phyloP scores from a whole-genome alignment of 1,284 basidiomycete genomes.

The Puccinia coronata region DNA sequence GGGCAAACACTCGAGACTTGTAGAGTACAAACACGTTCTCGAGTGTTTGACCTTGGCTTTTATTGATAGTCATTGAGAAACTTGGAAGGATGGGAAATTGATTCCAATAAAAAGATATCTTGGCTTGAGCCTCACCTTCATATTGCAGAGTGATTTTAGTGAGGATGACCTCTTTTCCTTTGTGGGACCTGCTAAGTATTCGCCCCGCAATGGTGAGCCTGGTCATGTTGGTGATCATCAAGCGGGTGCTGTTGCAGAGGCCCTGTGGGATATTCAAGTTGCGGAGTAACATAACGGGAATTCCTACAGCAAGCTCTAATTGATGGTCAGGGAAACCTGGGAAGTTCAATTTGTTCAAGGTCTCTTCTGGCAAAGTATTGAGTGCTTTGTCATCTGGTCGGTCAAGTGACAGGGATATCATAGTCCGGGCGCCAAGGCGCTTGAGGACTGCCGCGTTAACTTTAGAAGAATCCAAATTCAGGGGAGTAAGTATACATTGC shows the following conservation, averaged over 20 bases:
- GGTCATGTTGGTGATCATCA: background rate
- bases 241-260: conserved; percentile 20
- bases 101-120: conserved; percentile 55
- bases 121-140: conserved; percentile 38
- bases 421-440: background rate
- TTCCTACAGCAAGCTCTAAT: background rate
- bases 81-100: conserved; percentile 62
- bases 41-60: conserved; percentile 12
- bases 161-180: background rate
- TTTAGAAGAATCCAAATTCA: background rate
- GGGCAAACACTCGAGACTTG: conserved; percentile 59
- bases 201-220: background rate
- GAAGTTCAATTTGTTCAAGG: background rate
- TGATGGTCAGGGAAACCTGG: conserved; percentile 18
- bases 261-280: conserved; percentile 4
- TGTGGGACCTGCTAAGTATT: background rate
- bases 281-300: background rate
- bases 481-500: background rate
- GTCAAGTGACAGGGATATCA: background rate
- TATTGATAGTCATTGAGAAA: conserved; percentile 62
- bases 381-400: background rate
- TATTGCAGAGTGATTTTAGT: background rate
- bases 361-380: background rate
- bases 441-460: background rate
- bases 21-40: conserved; percentile 54